Evolutionary conservation across 495 filamentous ascomycete genomes (phyloP).

Genomic region (Hyaloscypha finlandica): DNA sequence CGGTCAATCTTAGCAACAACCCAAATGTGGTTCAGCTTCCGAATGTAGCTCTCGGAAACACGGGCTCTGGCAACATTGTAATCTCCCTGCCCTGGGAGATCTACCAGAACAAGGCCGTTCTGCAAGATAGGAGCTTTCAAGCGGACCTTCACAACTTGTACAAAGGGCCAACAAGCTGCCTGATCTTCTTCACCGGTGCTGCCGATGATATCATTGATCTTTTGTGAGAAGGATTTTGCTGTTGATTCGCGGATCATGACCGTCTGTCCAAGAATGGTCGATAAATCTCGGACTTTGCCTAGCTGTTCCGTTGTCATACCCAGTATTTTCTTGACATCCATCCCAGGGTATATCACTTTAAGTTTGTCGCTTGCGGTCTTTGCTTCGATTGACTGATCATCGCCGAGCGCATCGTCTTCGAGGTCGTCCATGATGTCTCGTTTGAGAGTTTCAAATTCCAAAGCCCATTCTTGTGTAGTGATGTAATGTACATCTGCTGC

Average conservation of each 20-base stretch:
- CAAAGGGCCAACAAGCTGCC: conserved; percentile 65
- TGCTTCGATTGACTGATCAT: conserved; percentile 37
- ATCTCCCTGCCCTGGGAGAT: conserved; percentile 67
- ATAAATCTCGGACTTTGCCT: conserved; percentile 41
- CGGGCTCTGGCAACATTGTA: conserved; percentile 64
- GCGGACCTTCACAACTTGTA: conserved; percentile 64
- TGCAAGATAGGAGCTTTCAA: conserved; percentile 55
- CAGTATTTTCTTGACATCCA: conserved; percentile 50
- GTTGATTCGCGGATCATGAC: conserved; percentile 39
- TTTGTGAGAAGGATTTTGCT: conserved; percentile 45
- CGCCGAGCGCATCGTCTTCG: conserved; percentile 39
- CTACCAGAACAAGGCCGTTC: conserved; percentile 66
- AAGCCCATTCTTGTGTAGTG: conserved; percentile 52
- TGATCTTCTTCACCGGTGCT: conserved; percentile 40
- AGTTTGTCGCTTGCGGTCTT: conserved; percentile 58
- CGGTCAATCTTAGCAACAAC: conserved; percentile 65
- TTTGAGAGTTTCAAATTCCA: conserved; percentile 51
- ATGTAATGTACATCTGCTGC: conserved; percentile 66
- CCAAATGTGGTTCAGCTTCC: conserved; percentile 54
- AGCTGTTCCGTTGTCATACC: conserved; percentile 41
- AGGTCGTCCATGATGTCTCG: conserved; percentile 50
- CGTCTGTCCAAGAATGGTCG: conserved; percentile 49
- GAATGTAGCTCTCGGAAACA: conserved; percentile 63
- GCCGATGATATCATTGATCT: conserved; percentile 50
- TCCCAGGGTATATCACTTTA: conserved; percentile 60